Evolutionary conservation across 73 alveolate genomes (phyloP).

Genomic region (Tetrahymena thermophila): DNA sequence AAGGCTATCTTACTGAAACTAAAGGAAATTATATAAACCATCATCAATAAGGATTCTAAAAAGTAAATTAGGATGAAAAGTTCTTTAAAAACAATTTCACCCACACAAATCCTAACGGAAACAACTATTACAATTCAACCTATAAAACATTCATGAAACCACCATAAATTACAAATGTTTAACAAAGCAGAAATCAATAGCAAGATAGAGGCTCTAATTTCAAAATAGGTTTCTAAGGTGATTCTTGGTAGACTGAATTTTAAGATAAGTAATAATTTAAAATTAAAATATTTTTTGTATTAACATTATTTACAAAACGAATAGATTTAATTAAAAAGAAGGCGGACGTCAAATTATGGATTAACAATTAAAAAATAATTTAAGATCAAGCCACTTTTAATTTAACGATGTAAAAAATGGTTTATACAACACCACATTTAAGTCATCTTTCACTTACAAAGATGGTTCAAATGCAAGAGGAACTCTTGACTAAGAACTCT

Average conservation of each 20-base stretch:
- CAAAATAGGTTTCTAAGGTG: not conserved
- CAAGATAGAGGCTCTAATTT: not conserved
- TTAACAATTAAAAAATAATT: not conserved
- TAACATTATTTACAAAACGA: not conserved
- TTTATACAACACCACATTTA: not conserved
- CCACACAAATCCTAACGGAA: not conserved
- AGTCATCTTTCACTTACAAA: not conserved
- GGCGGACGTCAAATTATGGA: not conserved
- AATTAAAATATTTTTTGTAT: too few species aligned
- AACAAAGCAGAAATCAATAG: not conserved
- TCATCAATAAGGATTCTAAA: not conserved
- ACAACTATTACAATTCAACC: not conserved
- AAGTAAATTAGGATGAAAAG: not conserved
- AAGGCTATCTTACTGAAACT: not conserved
- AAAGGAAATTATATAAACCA: not conserved
- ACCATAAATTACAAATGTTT: not conserved
- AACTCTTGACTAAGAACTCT: not conserved
- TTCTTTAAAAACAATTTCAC: not conserved
- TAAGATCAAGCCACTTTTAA: not conserved
- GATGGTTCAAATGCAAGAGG: constrained; percentile 1
- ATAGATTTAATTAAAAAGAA: not conserved
- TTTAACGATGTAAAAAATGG: not conserved
- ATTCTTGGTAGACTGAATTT: not conserved
- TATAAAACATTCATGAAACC: not conserved
- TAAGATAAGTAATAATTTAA: not conserved